These are phyloP conservation scores for Colletotrichum theobromicola DNA, from an alignment of 2,329 filamentous ascomycete genomes.

Conservation along the genomic window DNA sequence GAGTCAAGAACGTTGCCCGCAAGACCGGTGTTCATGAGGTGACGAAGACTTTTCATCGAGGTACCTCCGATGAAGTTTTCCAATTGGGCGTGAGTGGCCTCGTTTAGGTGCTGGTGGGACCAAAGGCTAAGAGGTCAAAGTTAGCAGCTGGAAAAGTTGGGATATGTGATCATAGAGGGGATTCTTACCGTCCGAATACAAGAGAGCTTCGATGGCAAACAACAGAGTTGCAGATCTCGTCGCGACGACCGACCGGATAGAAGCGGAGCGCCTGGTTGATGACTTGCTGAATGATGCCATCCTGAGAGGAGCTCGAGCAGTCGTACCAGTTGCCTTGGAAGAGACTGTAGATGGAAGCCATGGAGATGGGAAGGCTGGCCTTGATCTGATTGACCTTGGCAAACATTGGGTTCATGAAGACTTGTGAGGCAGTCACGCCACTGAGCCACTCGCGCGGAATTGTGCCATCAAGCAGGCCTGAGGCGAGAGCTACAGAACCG, in stretches of 20 bases:
- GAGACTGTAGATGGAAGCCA: constrained; percentile 53
- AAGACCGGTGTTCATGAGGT: constrained; percentile 61
- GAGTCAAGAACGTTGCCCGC: constrained; percentile 47
- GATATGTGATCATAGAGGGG: background rate
- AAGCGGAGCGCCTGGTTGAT: constrained; percentile 64
- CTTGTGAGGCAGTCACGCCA: constrained; percentile 64
- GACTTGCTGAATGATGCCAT: constrained; percentile 52
- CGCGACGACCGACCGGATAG: constrained; percentile 53
- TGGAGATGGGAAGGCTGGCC: constrained; percentile 49
- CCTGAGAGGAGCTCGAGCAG: constrained; percentile 50
- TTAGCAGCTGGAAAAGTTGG: background rate
- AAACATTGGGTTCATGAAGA: constrained; percentile 69
- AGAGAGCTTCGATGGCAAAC: constrained; percentile 65
- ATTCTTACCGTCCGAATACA: constrained; percentile 59
- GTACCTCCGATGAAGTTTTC: constrained; percentile 67
- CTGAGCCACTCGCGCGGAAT: constrained; percentile 62
- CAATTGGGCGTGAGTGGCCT: constrained; percentile 67
- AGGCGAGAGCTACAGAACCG: constrained; percentile 63
- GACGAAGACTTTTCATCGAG: constrained; percentile 60
- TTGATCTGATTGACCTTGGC: constrained; percentile 60
- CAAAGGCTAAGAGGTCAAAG: constrained; percentile 40
- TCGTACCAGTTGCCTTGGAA: constrained; percentile 60
- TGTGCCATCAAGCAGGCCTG: constrained; percentile 65
- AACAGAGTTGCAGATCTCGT: constrained; percentile 66
- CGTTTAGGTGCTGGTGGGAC: constrained; percentile 69